phyloP scores from a whole-genome alignment of 1,139 yeast genomes.

The Yamadazyma dushanensis region DNA sequence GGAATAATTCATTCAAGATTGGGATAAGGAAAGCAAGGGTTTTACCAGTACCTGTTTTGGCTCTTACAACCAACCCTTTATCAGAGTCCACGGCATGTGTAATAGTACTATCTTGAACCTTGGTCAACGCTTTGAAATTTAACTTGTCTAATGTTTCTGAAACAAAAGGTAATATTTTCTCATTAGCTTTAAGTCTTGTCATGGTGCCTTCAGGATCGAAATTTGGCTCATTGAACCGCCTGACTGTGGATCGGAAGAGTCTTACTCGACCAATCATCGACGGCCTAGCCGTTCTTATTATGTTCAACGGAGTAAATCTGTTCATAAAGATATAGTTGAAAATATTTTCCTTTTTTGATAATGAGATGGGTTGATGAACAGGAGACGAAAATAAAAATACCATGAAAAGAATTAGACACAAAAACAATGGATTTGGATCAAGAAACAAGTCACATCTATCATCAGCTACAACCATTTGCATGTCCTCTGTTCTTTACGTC shows the following conservation, averaged over 20 bases:
- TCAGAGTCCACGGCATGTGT: conserved; percentile 61
- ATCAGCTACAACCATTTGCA: too few relatives aligned
- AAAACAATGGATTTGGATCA: too few relatives aligned
- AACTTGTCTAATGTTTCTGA: conserved; percentile 37
- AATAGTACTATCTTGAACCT: conserved; percentile 76
- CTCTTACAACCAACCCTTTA: conserved; percentile 76
- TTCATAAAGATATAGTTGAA: conserved; percentile 1
- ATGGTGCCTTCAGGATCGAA: conserved; percentile 15
- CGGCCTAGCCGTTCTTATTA: not conserved
- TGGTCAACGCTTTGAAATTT: conserved; percentile 57
- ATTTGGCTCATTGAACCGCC: conserved; percentile 4
- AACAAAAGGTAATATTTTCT: conserved; percentile 17
- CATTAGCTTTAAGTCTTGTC: conserved; percentile 14
- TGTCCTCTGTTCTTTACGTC: too few relatives aligned
- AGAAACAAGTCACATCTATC: too few relatives aligned
- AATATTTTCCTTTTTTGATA: conserved; percentile 1
- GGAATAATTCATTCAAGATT: conserved; percentile 39
- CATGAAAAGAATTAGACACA: too few relatives aligned
- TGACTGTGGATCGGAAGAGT: conserved; percentile 1
- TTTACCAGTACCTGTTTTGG: conserved; percentile 95
- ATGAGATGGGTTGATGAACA: conserved; percentile 1
- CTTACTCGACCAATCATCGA: not conserved
- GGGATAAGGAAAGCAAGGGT: conserved; percentile 89
- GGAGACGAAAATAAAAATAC: too few relatives aligned
- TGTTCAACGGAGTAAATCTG: not conserved